Evolutionary conservation across 805 yeast genomes (phyloP).

Genomic region (Candida lessepsii): DNA sequence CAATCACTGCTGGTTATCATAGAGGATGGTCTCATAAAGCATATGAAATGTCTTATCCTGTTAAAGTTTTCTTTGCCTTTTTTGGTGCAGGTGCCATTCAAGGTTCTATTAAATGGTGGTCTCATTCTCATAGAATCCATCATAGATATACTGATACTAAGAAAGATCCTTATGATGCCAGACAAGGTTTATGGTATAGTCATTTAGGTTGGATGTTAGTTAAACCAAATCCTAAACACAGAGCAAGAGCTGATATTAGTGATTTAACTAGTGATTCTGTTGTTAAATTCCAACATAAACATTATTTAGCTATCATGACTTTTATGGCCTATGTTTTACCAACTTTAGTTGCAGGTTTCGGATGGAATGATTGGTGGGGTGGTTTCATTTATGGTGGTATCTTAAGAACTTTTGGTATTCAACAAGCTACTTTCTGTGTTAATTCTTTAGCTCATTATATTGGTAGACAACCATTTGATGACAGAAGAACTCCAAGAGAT

Average conservation of each 20-base stretch:
- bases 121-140: constrained; percentile 80
- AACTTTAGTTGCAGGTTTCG: constrained; percentile 54
- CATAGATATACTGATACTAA: constrained; percentile 82
- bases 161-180: constrained; percentile 85
- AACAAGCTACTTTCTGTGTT: constrained; percentile 85
- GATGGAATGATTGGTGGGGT: constrained; percentile 60
- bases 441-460: constrained; percentile 86
- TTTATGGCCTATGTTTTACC: constrained; percentile 67
- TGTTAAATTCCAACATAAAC: constrained; percentile 79
- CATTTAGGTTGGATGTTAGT: constrained; percentile 86
- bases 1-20: constrained; percentile 85
- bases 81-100: constrained; percentile 83
- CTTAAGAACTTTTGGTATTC: constrained; percentile 65
- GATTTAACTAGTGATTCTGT: constrained; percentile 77
- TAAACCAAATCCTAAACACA: constrained; percentile 77
- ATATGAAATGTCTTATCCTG: constrained; percentile 59
- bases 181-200: constrained; percentile 79
- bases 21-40: constrained; percentile 78
- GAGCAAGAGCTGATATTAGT: constrained; percentile 78
- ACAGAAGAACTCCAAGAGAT: constrained; percentile 84
- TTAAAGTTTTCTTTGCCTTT: constrained; percentile 63
- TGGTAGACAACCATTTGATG: constrained; percentile 84
- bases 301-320: constrained; percentile 62
- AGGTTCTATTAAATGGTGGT: constrained; percentile 90
- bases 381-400: constrained; percentile 79